Evolutionary conservation across 257 asterid species (phyloP), one percentile per base, ranked within the genome.

Genomic region (Solanum virginianum): DNA sequence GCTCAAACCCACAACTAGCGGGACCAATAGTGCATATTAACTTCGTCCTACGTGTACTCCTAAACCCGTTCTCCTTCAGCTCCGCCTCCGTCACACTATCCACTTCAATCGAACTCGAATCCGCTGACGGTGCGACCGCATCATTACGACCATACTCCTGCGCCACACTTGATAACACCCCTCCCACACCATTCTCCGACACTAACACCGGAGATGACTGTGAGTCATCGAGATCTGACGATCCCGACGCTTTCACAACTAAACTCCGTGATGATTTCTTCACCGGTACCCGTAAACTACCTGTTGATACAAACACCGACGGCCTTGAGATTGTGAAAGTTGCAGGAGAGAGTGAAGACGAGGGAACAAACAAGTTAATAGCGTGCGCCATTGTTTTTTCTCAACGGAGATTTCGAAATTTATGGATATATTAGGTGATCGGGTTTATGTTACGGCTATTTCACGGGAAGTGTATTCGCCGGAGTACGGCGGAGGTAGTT

Each of bases 1-100:
- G 94, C 90, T 95, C 97, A 87, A 97, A 92, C 84, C 90, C 89
- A 62, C 98, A 94, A 68, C 97, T 91, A 10, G 92, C 91, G 3
- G 98, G 98, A 4, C 99, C 99, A 62, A 97, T 92, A 47, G 99
- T 94, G 88, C 98, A 97, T 56, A 95, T 86, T 43, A 97, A 91
- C 92, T 97, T 97, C 65, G 99, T 97, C 81, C 99, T 90, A 85
- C 99, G 90, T 71, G 99, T 97, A 90, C 99, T 97, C 84, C 97
- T 87, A 89, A 95, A 95, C 2, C 99, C 99, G 56, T 97, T 95
- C 97, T 97, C 99, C 95, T 97, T 97, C 83, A 97, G 88, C 87
- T 97, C 99, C 65, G 91, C 94, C 92, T 95, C 99, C 85, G 99
- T 97, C 59, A 95, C 98, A 4, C 97, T 86, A 53, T 97, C 99